Conservation (phyloP, 139 green algal genomes). For the Coelastrella sp. region DNA sequence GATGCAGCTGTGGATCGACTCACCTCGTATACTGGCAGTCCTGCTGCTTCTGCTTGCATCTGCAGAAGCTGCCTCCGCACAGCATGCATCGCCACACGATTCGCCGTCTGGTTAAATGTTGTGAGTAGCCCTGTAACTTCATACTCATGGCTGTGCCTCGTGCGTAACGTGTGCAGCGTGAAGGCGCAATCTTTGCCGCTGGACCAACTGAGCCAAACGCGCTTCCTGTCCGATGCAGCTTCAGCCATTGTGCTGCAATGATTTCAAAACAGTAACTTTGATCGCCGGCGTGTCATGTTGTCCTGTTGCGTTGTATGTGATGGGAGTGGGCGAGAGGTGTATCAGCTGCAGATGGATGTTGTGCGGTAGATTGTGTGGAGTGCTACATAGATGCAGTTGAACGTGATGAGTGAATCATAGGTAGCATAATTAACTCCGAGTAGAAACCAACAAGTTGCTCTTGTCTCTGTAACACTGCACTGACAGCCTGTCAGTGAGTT, state of each 20-base stretch:
- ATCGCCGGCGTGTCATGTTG: no score
- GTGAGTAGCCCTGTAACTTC: constrained; percentile 43
- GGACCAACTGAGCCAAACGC: constrained; percentile 41
- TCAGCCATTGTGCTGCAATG: background rate
- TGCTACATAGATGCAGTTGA: no score
- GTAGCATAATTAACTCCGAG: no score
- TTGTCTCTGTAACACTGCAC: no score
- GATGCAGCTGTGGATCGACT: background rate
- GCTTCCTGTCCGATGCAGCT: background rate
- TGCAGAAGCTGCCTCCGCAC: constrained; percentile 36
- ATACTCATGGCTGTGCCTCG: background rate
- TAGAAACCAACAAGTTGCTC: no score
- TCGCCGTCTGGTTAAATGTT: constrained; percentile 16
- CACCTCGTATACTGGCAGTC: constrained; percentile 46
- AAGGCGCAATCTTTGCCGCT: constrained; percentile 41
- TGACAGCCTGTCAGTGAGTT: no score
- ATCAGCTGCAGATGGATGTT: no score
- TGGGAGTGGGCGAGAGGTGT: no score
- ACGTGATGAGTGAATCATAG: no score
- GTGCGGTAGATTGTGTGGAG: no score
- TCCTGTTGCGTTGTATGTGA: no score
- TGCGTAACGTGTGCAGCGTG: constrained; percentile 32
- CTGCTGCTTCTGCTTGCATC: constrained; percentile 40
- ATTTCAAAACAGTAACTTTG: no score
- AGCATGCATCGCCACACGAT: constrained; percentile 50